Base-by-base conservation (phyloP, 306 rosid species). In the Arachis stenosperma region DNA sequence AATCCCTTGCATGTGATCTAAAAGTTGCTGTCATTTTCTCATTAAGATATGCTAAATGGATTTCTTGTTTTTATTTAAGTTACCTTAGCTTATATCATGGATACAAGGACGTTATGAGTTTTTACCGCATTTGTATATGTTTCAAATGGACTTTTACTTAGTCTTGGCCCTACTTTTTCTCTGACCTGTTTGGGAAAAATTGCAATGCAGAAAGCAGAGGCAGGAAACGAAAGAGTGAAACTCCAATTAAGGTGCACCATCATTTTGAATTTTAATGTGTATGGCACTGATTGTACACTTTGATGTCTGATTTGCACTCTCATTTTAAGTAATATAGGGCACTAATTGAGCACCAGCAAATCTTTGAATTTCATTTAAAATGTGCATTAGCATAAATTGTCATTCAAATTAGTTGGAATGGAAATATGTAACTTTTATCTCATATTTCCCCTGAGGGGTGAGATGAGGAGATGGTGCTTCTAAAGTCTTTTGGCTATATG, bases 171-270 rank as follows among this genome's bases (percentile, higher is more conserved):
- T 42, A 30, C 40, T 54, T 50, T 72, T 71, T 78, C 8, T 66
- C 84, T 80, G 50, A 82, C 68, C 53, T 44, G 7, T 70, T 74
- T 29, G 60, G 60, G 62, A 48, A 59, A 83, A 69, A 70, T 60
- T 87, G 56, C 70, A 74, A 76, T 87, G 90, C 97, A 90, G 98
- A 43, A 15, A 53, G 76, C 17, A 86, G 86, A 81, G 84, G 89
- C 69, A 82, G 61, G 84, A 93, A 90, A 79, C 83, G 90, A 33
- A 89, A 86, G 86, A 79, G 69, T 79, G 93, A 90, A 75, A 56
- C 85, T 68, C 37, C 15, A 58, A 2, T 12, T 63, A 84, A 86
- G 98, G 98, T 90, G 85, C 69, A 75, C 75, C 36, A 22, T 39
- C 46, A 43, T 64, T 76, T 51, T 76, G 65, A 77, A 44, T 15